Conservation (phyloP, 2,329 filamentous ascomycete species). For the Fusarium sp. region DNA sequence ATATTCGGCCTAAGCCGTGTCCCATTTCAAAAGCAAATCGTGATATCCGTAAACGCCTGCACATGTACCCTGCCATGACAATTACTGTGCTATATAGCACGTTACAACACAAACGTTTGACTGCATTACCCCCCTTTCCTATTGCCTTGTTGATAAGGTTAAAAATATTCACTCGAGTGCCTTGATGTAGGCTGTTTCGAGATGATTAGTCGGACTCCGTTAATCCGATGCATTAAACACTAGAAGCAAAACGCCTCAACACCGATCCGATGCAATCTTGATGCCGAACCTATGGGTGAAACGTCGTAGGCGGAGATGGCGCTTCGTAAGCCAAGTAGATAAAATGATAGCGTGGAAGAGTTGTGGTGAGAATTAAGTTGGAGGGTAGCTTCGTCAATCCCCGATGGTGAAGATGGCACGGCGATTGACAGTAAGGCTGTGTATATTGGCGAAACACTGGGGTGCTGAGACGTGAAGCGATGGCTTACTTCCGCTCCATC, state of each 20-base stretch:
- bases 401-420: not conserved
- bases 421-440: not conserved
- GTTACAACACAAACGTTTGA: slow-evolving; percentile 15
- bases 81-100: slow-evolving; percentile 22
- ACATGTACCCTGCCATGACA: slow-evolving; percentile 12
- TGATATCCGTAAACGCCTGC: slow-evolving; percentile 33
- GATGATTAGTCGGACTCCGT: slow-evolving; percentile 35
- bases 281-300: slow-evolving; percentile 40
- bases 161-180: slow-evolving; percentile 15
- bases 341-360: slow-evolving; percentile 17
- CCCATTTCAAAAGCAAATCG: slow-evolving; percentile 28
- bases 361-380: slow-evolving; percentile 9
- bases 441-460: not conserved
- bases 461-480: not conserved
- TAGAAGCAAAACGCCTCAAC: slow-evolving; percentile 43
- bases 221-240: slow-evolving; percentile 29
- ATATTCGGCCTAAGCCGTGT: slow-evolving; percentile 8
- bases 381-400: not conserved
- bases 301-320: slow-evolving; percentile 36
- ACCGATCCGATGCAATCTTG: slow-evolving; percentile 47
- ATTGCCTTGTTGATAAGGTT: slow-evolving; percentile 21
- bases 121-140: slow-evolving; percentile 19
- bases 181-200: slow-evolving; percentile 7
- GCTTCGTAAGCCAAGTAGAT: slow-evolving; percentile 37
- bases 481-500: slow-evolving; percentile 30